These are phyloP conservation scores for Aspergillus hiratsukae DNA, from an alignment of 2,329 filamentous ascomycete species.

Conservation along the genomic window DNA sequence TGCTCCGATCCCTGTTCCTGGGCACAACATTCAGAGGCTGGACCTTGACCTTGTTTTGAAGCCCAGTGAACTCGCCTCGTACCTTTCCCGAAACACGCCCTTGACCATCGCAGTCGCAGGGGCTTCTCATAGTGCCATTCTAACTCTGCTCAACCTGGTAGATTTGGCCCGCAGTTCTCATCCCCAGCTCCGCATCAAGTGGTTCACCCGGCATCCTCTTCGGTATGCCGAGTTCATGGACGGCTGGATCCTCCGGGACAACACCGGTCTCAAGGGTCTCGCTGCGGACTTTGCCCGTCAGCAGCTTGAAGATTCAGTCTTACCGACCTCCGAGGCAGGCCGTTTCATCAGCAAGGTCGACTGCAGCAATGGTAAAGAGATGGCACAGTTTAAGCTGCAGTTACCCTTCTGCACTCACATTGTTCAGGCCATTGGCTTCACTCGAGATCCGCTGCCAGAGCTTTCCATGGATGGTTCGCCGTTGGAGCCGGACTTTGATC, in stretches of 20 bases:
- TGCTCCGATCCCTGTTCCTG: conserved; percentile 40
- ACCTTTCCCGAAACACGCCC: conserved; percentile 34
- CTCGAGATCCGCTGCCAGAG: conserved; percentile 46
- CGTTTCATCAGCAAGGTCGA: conserved; percentile 47
- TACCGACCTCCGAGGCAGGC: conserved; percentile 45
- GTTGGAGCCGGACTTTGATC: conserved; percentile 27
- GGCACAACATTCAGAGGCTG: conserved; percentile 40
- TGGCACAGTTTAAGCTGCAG: conserved; percentile 42
- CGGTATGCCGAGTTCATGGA: conserved; percentile 60
- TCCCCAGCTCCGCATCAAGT: conserved; percentile 53
- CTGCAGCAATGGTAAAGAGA: conserved; percentile 41
- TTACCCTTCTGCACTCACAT: conserved; percentile 51
- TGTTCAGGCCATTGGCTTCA: conserved; percentile 59
- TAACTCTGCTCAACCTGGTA: conserved; percentile 59
- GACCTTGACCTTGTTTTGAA: conserved; percentile 55
- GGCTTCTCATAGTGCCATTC: conserved; percentile 59
- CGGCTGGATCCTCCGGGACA: conserved; percentile 61
- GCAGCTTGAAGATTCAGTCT: conserved; percentile 52
- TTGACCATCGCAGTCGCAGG: conserved; percentile 55
- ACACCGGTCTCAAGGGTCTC: conserved; percentile 61
- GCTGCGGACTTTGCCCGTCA: conserved; percentile 57
- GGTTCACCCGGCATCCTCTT: conserved; percentile 59
- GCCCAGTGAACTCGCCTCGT: conserved; percentile 45
- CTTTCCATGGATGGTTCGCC: conserved; percentile 35
- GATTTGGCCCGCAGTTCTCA: conserved; percentile 50